phyloP scores from a whole-genome alignment of 2,329 filamentous ascomycete genomes.

The Arthroderma sp. region DNA sequence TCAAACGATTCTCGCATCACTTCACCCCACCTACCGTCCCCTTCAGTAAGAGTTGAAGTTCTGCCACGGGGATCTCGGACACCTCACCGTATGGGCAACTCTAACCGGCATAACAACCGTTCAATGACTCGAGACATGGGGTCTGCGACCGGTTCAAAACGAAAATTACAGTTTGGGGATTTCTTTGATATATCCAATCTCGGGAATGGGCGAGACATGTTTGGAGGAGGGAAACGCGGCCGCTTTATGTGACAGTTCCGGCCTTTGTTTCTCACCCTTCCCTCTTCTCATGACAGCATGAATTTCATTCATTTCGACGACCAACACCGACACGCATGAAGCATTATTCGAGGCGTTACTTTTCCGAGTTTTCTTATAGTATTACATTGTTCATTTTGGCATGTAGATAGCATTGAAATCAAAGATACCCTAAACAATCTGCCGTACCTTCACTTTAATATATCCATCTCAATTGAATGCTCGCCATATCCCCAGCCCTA shows the following conservation, averaged over 20 bases:
- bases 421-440: slow-evolving; percentile 8
- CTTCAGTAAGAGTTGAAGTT: slow-evolving; percentile 31
- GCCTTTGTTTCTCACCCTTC: neutral
- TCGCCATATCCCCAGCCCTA: slow-evolving; percentile 58
- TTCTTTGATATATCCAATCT: slow-evolving; percentile 38
- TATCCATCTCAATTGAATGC: slow-evolving; percentile 21
- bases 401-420: slow-evolving; percentile 9
- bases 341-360: slow-evolving; percentile 5
- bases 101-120: slow-evolving; percentile 25
- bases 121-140: slow-evolving; percentile 26
- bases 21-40: slow-evolving; percentile 13
- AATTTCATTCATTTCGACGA: neutral
- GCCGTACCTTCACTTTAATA: neutral
- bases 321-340: neutral
- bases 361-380: slow-evolving; percentile 6
- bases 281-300: slow-evolving; percentile 7
- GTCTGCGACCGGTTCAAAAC: slow-evolving; percentile 32
- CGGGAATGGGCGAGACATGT: slow-evolving; percentile 29
- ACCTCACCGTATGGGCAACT: slow-evolving; percentile 26
- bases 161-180: slow-evolving; percentile 34
- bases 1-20: slow-evolving; percentile 18
- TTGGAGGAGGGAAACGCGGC: slow-evolving; percentile 35
- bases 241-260: slow-evolving; percentile 26
- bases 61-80: slow-evolving; percentile 29
- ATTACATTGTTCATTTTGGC: neutral